Evolutionary conservation across 352 stramenopile genomes (phyloP), one percentile per base, ranked within the genome.

Genomic region (Pythium sukuiense): DNA sequence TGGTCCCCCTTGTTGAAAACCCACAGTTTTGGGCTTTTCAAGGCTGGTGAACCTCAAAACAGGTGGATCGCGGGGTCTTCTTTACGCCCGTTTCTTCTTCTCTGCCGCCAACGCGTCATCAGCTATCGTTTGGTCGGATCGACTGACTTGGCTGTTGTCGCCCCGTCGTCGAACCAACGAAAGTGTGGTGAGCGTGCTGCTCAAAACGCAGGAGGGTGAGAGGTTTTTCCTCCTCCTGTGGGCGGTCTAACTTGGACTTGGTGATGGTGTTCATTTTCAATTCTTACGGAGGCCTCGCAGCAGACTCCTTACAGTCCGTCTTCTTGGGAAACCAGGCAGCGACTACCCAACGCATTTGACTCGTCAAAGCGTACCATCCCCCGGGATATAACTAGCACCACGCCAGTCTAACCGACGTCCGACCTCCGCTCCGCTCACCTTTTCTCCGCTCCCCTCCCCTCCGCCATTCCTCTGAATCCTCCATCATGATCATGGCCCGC

Each of bases 251-350:
- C 20, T 24, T 24, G 8, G 46, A 16, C 4, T 54, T 27, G 46
- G 26, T 30, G 27, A 27, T 30, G 20, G 46, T 55, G 45, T 50
- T 66, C 64, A 71, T 71, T 71, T 71, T 62, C 58, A 35, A 71
- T 66, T 71, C 64, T 54, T 71, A 71, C 64, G 64, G 64, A 66
- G 58, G 57, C 41, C 64, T 71, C 57, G 33, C 64, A 71, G 57
- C 43, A 71, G 64, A 71, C 64, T 71, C 64, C 64, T 71, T 71
- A 71, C 58, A 53, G 64, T 65, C 52, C 64, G 46, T 55, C 64
- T 58, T 69, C 55, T 59, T 63, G 45, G 55, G 33, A 20, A 63
- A 61, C 64, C 58, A 65, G 26, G 45, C 54, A 61, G 55, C 63
- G 57, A 61, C 64, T 48, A 32, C 52, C 49, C 62, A 58, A 65